Evolutionary conservation across 2,329 filamentous ascomycete species (phyloP), one percentile per base, ranked within the genome.

Genomic region (Corniculantispora saksenae): DNA sequence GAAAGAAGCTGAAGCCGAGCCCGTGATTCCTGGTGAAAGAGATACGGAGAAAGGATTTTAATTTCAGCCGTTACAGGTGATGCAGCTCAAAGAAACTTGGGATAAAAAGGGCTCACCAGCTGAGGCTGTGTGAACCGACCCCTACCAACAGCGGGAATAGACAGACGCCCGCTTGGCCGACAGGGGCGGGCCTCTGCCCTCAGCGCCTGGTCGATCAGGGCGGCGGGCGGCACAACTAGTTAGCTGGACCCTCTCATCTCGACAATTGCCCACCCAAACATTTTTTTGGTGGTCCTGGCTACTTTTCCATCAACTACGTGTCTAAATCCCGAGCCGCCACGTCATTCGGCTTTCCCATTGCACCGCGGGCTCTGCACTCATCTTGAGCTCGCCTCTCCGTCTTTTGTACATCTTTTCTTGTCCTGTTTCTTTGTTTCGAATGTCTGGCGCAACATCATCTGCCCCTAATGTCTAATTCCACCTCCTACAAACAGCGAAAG

Each of bases 401-500:
- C 15, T 55, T 21, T 40, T 35, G n/a, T 25, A 35, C 2, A 23
- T 51, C 15, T 23, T 5, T 51, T 59, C 61, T 58, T 47, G 63
- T 63, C 21, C 35, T 19, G 27, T 43, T 25, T 10, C 60, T 57
- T 40, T 64, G 66, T 66, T 61, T 68, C 69, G 69, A 50, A 21
- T 21, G 50, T 21, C 17, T 25, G 19, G 21, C 19, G 9, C 35
- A 43, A 45, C 19, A 12, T 2, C 40, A n/a, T n/a, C 15, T 25
- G 38, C 40, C 60, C 50, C 50, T 64, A 69, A 81, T 81, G 76
- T 75, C 79, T 67, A 72, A 73, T 69, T 57, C 75, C 40, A 77
- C 78, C 66, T 89, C 84, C 78, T 97, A 97, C 83, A 99, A 97
- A 80, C 87, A 91, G 73, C 84, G 91, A 70, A 99, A 99, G 81